Evolutionary conservation across 495 filamentous ascomycete species (phyloP).

Genomic region (Penicillium paxilli): DNA sequence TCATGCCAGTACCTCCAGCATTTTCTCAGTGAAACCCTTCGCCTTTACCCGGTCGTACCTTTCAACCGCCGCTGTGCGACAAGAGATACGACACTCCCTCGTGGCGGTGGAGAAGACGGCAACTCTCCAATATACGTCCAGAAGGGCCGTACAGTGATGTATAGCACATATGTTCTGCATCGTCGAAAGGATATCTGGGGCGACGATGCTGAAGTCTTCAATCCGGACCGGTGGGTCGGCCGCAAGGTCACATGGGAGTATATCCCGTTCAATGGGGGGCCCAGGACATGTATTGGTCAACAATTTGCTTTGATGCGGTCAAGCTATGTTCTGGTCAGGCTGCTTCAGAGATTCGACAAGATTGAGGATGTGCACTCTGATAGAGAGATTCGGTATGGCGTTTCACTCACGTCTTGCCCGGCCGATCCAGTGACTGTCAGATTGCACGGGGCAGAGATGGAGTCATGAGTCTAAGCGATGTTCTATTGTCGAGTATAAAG

Average conservation of each 20-base stretch:
- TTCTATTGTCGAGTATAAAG: too few species aligned
- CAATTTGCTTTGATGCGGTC: conserved; percentile 62
- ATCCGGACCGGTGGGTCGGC: conserved; percentile 57
- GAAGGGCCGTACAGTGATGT: conserved; percentile 44
- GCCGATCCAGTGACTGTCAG: too few species aligned
- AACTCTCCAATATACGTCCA: conserved; percentile 36
- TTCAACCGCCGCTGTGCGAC: conserved; percentile 46
- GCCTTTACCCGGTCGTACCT: conserved; percentile 55
- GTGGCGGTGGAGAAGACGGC: conserved; percentile 44
- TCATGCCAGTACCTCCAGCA: not conserved
- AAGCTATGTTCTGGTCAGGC: conserved; percentile 48
- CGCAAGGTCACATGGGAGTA: conserved; percentile 54
- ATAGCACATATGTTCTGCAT: conserved; percentile 52
- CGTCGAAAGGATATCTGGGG: conserved; percentile 51
- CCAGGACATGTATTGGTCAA: conserved; percentile 45
- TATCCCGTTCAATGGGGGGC: conserved; percentile 62
- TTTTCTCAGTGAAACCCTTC: conserved; percentile 22
- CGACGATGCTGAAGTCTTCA: conserved; percentile 49
- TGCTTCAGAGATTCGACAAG: conserved; percentile 54
- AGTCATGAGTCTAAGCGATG: too few species aligned
- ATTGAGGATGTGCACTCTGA: conserved; percentile 13
- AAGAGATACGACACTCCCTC: conserved; percentile 45
- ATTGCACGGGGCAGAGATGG: too few species aligned
- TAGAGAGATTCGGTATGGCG: too few species aligned
- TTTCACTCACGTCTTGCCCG: too few species aligned